Evolutionary conservation across 2,329 filamentous ascomycete genomes (phyloP).

Genomic region (Cryphonectria carpinicola): DNA sequence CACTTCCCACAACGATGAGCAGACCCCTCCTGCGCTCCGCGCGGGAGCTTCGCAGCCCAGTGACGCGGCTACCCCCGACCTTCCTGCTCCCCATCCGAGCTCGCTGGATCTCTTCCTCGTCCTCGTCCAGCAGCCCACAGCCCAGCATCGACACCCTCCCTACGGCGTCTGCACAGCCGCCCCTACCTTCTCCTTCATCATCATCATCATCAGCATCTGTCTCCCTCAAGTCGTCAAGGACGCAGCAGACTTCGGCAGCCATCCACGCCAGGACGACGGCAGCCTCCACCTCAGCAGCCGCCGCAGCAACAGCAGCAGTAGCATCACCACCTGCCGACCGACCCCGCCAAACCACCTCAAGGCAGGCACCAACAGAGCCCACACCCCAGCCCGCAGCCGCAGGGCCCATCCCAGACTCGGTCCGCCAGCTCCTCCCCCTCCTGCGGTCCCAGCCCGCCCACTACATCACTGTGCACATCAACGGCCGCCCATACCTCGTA

Average conservation of each 20-base stretch:
- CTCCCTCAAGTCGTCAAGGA: constrained; percentile 9
- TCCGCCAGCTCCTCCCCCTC: constrained; percentile 68
- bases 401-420: constrained; percentile 55
- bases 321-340: background rate
- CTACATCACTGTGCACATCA: constrained; percentile 81
- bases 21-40: constrained; percentile 66
- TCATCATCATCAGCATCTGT: too few species aligned
- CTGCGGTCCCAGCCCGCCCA: constrained; percentile 73
- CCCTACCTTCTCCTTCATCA: background rate
- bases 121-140: constrained; percentile 21
- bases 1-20: constrained; percentile 47
- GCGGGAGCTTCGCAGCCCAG: constrained; percentile 59
- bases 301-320: background rate
- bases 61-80: constrained; percentile 50
- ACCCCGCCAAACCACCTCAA: constrained; percentile 50
- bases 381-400: constrained; percentile 39
- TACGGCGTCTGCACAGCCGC: constrained; percentile 20
- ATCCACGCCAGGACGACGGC: constrained; percentile 8
- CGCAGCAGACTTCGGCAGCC: constrained; percentile 18
- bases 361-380: constrained; percentile 53
- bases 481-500: constrained; percentile 79
- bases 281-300: background rate
- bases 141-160: constrained; percentile 17
- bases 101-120: constrained; percentile 42
- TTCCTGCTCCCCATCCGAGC: constrained; percentile 57